These are phyloP conservation scores for Phytophthora citrophthora DNA, from an alignment of 352 stramenopile genomes.

Conservation along the genomic window DNA sequence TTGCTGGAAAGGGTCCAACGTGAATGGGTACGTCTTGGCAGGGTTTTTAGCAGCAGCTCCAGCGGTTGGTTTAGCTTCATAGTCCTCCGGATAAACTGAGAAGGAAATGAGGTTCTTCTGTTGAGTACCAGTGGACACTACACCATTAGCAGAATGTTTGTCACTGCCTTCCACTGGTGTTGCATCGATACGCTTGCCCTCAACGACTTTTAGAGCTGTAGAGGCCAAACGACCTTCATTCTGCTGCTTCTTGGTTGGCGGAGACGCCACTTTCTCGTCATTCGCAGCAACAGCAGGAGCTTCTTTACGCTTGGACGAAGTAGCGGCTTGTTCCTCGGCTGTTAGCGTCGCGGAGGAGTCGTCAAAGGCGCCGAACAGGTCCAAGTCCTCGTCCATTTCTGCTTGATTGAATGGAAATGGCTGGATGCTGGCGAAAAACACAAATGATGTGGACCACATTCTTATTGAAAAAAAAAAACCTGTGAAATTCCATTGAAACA, in stretches of 20 bases:
- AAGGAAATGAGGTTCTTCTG: slow-evolving; percentile 97
- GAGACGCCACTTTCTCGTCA: slow-evolving; percentile 45
- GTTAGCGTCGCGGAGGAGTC: slow-evolving; percentile 72
- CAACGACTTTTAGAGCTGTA: slow-evolving; percentile 66
- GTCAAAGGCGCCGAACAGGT: slow-evolving; percentile 95
- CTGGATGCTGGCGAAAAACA: slow-evolving; percentile 17
- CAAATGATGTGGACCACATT: background rate
- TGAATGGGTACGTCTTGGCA: slow-evolving; percentile 98
- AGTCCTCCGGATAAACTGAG: slow-evolving; percentile 89
- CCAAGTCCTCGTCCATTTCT: slow-evolving; percentile 85
- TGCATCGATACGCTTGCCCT: slow-evolving; percentile 78
- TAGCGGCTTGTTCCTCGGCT: slow-evolving; percentile 52
- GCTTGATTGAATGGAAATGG: slow-evolving; percentile 13
- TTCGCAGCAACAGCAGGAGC: slow-evolving; percentile 18
- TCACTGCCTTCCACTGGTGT: slow-evolving; percentile 48
- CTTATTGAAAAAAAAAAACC: too few relatives aligned
- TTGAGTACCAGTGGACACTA: slow-evolving; percentile 93
- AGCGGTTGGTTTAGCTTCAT: slow-evolving; percentile 51
- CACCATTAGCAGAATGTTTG: slow-evolving; percentile 40
- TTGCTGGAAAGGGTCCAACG: slow-evolving; percentile 98
- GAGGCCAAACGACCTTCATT: slow-evolving; percentile 30
- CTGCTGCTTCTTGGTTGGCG: slow-evolving; percentile 64
- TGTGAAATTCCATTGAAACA: too few relatives aligned
- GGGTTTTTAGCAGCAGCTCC: slow-evolving; percentile 71
- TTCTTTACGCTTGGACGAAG: slow-evolving; percentile 59